These are phyloP conservation scores for Escovopsis sp. DNA, from an alignment of 2,329 filamentous ascomycete species.

Conservation along the genomic window DNA sequence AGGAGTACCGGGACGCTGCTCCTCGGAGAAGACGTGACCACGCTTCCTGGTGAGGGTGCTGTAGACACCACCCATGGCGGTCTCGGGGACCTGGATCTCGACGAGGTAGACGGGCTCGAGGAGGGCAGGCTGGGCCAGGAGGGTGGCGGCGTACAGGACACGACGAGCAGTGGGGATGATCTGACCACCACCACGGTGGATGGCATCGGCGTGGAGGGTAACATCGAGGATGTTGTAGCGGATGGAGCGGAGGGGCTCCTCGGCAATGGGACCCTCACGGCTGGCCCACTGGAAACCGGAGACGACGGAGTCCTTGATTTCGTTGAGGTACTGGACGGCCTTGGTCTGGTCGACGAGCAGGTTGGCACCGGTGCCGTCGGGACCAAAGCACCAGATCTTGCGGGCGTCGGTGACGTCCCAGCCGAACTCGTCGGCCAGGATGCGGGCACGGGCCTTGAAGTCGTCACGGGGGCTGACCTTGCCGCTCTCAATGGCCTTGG, in stretches of 20 bases:
- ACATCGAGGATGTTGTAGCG: conserved; percentile 99
- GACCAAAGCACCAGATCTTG: conserved; percentile 99
- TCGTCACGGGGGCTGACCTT: conserved; percentile 93
- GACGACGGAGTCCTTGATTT: conserved; percentile 99
- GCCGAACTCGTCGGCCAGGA: conserved; percentile 90
- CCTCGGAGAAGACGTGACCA: conserved; percentile 98
- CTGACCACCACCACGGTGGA: conserved; percentile 98
- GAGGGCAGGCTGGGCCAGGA: conserved; percentile 81
- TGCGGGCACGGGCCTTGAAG: conserved; percentile 94
- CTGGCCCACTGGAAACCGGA: conserved; percentile 99
- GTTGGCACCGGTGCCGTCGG: conserved; percentile 95
- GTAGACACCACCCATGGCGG: conserved; percentile 99
- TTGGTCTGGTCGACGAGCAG: conserved; percentile 99
- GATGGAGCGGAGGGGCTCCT: conserved; percentile 94
- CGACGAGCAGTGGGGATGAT: conserved; percentile 96
- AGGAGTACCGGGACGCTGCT: conserved; percentile 96
- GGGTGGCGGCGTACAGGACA: conserved; percentile 85
- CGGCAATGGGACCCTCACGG: conserved; percentile 90
- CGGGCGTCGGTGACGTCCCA: conserved; percentile 99
- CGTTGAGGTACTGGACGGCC: conserved; percentile 98
- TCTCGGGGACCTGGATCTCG: conserved; percentile 97
- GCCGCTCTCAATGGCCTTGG: conserved; percentile 77
- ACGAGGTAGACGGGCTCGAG: conserved; percentile 97
- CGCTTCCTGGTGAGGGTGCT: conserved; percentile 93
- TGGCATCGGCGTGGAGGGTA: conserved; percentile 97